Conservation (phyloP, 2,329 filamentous ascomycete genomes). For the Grosmannia huntii region DNA sequence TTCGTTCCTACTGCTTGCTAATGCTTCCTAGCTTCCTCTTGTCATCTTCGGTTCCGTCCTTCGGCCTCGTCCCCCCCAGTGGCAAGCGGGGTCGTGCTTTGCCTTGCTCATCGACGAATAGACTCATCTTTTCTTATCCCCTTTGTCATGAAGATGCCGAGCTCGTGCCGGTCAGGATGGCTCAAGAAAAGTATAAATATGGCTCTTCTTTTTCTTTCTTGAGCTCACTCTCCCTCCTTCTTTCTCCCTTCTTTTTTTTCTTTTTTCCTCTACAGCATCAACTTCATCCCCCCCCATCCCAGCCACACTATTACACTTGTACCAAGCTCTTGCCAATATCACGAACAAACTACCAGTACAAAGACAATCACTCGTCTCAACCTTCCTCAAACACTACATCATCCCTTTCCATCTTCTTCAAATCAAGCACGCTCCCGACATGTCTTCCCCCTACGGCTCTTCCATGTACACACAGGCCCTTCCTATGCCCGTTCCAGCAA, state of each 20-base stretch:
- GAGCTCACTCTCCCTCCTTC: conserved; percentile 38
- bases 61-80: conserved; percentile 17
- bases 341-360: conserved; percentile 10
- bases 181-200: conserved; percentile 52
- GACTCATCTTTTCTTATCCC: conserved; percentile 30
- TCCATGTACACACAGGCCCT: conserved; percentile 42
- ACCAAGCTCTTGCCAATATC: background rate
- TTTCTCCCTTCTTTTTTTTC: conserved; percentile 46
- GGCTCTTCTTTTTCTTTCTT: conserved; percentile 31
- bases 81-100: conserved; percentile 27
- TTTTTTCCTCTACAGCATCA: conserved; percentile 12
- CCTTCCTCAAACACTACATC: background rate
- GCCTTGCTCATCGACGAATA: conserved; percentile 26
- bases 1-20: background rate
- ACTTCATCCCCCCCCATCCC: background rate
- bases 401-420: background rate
- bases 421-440: conserved; percentile 24
- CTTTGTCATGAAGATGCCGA: conserved; percentile 19
- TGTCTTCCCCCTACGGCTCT: conserved; percentile 46
- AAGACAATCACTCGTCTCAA: conserved; percentile 7
- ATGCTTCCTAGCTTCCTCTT: background rate
- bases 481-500: conserved; percentile 50
- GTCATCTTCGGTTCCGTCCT: conserved; percentile 12
- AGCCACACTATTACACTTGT: background rate
- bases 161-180: conserved; percentile 22